phyloP scores from a whole-genome alignment of 805 yeast species.

The Jamesozyma jinghongensis region DNA sequence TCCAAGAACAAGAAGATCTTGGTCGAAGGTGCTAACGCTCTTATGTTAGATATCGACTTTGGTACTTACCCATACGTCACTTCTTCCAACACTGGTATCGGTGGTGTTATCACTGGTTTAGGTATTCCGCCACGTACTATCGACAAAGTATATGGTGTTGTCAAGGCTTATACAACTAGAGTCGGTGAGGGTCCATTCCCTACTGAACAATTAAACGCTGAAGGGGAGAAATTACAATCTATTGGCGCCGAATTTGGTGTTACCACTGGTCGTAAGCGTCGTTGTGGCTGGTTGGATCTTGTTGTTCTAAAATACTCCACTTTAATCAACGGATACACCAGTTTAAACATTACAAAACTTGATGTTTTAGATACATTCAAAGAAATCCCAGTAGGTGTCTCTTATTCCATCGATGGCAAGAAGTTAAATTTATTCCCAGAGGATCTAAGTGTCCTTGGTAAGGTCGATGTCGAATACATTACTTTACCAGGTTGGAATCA shows the following conservation, averaged over 20 bases:
- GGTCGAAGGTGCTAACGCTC: slow-evolving; percentile 96
- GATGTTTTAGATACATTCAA: slow-evolving; percentile 88
- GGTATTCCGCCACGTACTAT: slow-evolving; percentile 90
- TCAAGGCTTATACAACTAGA: slow-evolving; percentile 96
- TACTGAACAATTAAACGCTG: slow-evolving; percentile 83
- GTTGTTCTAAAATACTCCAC: slow-evolving; percentile 90
- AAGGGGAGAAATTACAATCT: slow-evolving; percentile 77
- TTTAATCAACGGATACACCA: slow-evolving; percentile 89
- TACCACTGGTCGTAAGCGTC: slow-evolving; percentile 96
- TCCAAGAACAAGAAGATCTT: slow-evolving; percentile 72
- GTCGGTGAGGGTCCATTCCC: slow-evolving; percentile 99
- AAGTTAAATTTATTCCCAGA: slow-evolving; percentile 79
- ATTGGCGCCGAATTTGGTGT: slow-evolving; percentile 97
- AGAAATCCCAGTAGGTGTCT: slow-evolving; percentile 81
- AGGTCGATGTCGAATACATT: slow-evolving; percentile 85
- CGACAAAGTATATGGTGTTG: slow-evolving; percentile 84
- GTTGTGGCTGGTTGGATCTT: slow-evolving; percentile 98
- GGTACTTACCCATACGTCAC: slow-evolving; percentile 98
- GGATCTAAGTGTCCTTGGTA: slow-evolving; percentile 70
- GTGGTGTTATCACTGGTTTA: slow-evolving; percentile 95
- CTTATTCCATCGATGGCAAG: slow-evolving; percentile 74
- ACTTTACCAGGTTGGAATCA: slow-evolving; percentile 92
- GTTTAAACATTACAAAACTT: slow-evolving; percentile 87
- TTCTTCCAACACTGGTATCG: slow-evolving; percentile 90
- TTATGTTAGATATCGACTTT: slow-evolving; percentile 94